Evolutionary conservation across 345 rosid species (phyloP).

Genomic region (Camelina hispida): DNA sequence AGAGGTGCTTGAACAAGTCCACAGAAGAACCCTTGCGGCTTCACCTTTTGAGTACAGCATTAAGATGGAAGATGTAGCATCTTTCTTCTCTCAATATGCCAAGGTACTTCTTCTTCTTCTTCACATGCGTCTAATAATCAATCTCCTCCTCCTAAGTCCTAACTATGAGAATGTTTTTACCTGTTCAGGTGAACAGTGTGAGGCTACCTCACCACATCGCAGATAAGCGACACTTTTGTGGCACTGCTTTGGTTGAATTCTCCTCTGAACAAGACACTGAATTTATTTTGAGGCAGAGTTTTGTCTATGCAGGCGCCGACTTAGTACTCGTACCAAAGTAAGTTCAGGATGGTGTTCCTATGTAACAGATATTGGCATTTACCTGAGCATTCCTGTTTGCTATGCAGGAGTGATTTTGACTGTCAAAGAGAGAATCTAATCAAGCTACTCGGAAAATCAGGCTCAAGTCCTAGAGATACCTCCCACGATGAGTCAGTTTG

Average conservation of each 20-base stretch:
- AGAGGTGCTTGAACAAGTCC: conserved; percentile 52
- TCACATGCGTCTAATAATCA: not conserved
- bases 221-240: conserved; percentile 56
- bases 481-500: conserved; percentile 24
- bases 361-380: not conserved
- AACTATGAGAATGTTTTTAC: too few species aligned
- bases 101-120: conserved; percentile 48
- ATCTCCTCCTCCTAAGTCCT: too few species aligned
- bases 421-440: conserved; percentile 46
- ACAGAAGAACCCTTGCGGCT: conserved; percentile 54
- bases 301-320: conserved; percentile 55
- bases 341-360: conserved; percentile 25
- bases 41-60: conserved; percentile 51
- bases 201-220: conserved; percentile 60
- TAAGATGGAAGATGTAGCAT: conserved; percentile 49
- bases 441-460: conserved; percentile 35
- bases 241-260: conserved; percentile 64
- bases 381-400: conserved; percentile 22
- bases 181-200: conserved; percentile 56
- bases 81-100: conserved; percentile 52
- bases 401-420: conserved; percentile 58
- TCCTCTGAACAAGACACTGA: conserved; percentile 52
- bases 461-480: not conserved
- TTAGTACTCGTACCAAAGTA: conserved; percentile 55
- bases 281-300: conserved; percentile 45